Base-by-base conservation (phyloP, 2,329 filamentous ascomycete species). In the Pestalotiopsis sp. region DNA sequence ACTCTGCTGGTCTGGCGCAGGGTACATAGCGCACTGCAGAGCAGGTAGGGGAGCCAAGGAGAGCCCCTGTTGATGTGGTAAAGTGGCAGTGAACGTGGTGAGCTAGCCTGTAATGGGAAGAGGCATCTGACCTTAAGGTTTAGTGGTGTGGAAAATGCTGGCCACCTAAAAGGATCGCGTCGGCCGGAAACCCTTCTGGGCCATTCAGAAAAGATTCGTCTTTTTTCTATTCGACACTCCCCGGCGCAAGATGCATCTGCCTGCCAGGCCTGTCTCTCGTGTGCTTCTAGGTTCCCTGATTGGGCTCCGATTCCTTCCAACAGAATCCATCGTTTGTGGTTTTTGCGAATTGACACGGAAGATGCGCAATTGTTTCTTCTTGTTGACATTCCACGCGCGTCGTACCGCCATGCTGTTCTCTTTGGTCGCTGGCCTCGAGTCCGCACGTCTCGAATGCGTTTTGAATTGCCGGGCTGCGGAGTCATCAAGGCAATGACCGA, bases 391-490 rank as follows among this genome's bases (percentile, higher is more conserved):
- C 3, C 23, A 36, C 17, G 56, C 52, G 56, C 56, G 36, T 52
- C 23, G 56, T 49, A 31, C 52, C 17, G 52, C 31, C 17, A 13
- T 38, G 41, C 25, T 66, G 60, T 58, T 36, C 25, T 14, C 45
- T 66, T 31, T 60, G 20, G 27, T 56, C 9, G 64, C 56, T 17
- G 45, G 27, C 36, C 7, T 25, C 45, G 31, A 23, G 52, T 67
- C 31, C 36, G n/a, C 56, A 60, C 45, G 66, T 67, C 66, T 67
- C 66, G 66, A 67, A 63, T 52, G 57, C 20, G 66, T 67, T 67
- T 67, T 67, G 66, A 67, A 63, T 17, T 49, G 36, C 59, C 17
- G 25, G 45, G 59, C 57, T 57, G 61, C 23, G 27, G 23, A 41
- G n/a, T 36, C 25, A 23, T 41, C 17, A 52, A n/a, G 60, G 38